Percentiles rank a stretch among this genome's conserved stretches.
phyloP scores from a whole-genome alignment of 495 filamentous ascomycete species.

The Filosporella fistucella region DNA sequence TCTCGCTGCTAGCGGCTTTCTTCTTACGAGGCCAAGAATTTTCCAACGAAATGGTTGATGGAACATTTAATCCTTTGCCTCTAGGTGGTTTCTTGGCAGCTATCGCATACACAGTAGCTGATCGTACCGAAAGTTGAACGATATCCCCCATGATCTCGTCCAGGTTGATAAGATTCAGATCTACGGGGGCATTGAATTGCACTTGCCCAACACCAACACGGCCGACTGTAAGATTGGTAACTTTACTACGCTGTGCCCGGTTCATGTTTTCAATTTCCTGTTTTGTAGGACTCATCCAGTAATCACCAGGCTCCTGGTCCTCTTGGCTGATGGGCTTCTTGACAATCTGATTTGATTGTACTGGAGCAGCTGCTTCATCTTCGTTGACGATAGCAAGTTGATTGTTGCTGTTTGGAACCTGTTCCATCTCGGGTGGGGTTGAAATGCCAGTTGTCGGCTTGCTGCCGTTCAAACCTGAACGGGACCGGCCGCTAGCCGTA shows the following conservation, averaged over 20 bases:
- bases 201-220: constrained; percentile 76
- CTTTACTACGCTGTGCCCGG: constrained; percentile 63
- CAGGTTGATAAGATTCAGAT: constrained; percentile 66
- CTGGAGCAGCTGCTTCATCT: constrained; percentile 43
- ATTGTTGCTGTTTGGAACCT: constrained; percentile 55
- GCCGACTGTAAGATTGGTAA: constrained; percentile 73
- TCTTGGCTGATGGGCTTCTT: constrained; percentile 28
- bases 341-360: constrained; percentile 23
- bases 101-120: constrained; percentile 82
- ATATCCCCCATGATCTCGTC: constrained; percentile 68
- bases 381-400: constrained; percentile 79
- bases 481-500: constrained; percentile 56
- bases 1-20: background rate
- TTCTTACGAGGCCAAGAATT: constrained; percentile 81
- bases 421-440: constrained; percentile 59
- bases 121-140: constrained; percentile 67
- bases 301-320: constrained; percentile 64
- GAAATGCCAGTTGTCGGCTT: constrained; percentile 38
- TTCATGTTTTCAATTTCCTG: constrained; percentile 72
- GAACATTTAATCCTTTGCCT: constrained; percentile 88
- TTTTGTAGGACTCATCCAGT: constrained; percentile 76
- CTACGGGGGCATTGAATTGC: constrained; percentile 74
- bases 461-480: constrained; percentile 42
- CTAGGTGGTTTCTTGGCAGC: constrained; percentile 67
- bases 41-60: constrained; percentile 75